Evolutionary conservation across 2,329 filamentous ascomycete genomes (phyloP), one percentile per base, ranked within the genome.

Genomic region (Canariomyces notabilis): DNA sequence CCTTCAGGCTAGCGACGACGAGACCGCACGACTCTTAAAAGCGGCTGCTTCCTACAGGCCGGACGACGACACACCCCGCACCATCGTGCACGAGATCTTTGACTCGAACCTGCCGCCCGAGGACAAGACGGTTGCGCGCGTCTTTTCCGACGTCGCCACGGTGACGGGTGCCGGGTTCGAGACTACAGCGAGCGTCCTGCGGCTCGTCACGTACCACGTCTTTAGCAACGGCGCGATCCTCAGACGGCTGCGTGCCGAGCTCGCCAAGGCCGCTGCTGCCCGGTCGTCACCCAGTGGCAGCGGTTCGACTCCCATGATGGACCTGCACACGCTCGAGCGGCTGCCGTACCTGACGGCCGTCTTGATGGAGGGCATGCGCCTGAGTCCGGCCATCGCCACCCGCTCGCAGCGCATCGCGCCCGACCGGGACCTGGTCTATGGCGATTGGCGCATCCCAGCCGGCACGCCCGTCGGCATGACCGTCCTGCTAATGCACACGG

Each of bases 331-430:
- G 8, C 55, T 68, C 19, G 61, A 68, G 50, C 52, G 57, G 44
- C 48, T 65, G 6, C 59, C 59, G 0, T 74, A 73, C 50, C 61
- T 75, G 5, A 64, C 66, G 6, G 68, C 71, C 0, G 65, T 72
- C 1, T 57, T 76, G 12, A 67, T 62, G 23, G 73, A 77, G 53
- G 64, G 67, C 1, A 59, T 74, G 54, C 65, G 74, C 2, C 47
- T 75, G 0, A 67, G 72, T 38, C 68, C 71, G 1, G 65, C 61
- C 0, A 55, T 72, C 5, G 66, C 62, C 3, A 63, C 70, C 20
- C 57, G 68, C 1, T 57, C 71, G 4, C 65, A 71, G 34, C 69
- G 74, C 2, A 55, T 70, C 4, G 68, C 69, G 1, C n/a, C n/a
- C n/a, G 47, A 59, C 12, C 22, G 43, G 31, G 50, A 58, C 20